Conservation (phyloP, 345 rosid genomes). For the Capsella bursapastoris region DNA sequence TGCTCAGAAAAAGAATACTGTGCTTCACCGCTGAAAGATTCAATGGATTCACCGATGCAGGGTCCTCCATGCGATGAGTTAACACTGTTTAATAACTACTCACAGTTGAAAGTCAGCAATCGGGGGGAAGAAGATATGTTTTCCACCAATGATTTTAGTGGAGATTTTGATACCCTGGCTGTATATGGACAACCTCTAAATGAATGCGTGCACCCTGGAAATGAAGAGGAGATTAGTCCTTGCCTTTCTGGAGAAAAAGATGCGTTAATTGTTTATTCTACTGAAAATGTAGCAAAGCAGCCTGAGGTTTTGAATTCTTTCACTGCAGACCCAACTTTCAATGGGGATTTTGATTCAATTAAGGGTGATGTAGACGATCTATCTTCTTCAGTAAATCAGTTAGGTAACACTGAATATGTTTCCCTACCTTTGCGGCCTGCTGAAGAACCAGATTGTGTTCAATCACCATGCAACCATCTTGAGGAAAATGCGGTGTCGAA, state of each 20-base stretch:
- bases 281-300: conserved; percentile 39
- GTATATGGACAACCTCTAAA: conserved; percentile 35
- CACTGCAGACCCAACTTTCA: conserved; percentile 32
- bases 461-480: conserved; percentile 32
- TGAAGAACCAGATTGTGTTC: conserved; percentile 43
- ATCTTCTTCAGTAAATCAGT: conserved; percentile 39
- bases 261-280: conserved; percentile 35
- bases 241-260: conserved; percentile 26
- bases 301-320: conserved; percentile 35
- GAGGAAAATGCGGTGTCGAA: conserved; percentile 35
- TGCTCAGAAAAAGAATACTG: conserved; percentile 18
- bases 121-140: conserved; percentile 36
- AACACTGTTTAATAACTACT: conserved; percentile 29
- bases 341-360: conserved; percentile 32
- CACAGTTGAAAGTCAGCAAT: conserved; percentile 30
- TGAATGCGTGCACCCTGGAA: conserved; percentile 38
- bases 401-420: conserved; percentile 4
- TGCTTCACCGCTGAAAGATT: conserved; percentile 27
- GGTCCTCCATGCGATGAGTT: conserved; percentile 37
- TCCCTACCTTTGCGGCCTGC: conserved; percentile 13
- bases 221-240: conserved; percentile 22
- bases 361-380: conserved; percentile 35
- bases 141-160: conserved; percentile 33
- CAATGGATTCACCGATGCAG: conserved; percentile 32
- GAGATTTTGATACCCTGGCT: conserved; percentile 28